phyloP scores from a whole-genome alignment of 352 stramenopile genomes.

The Globisporangium recalcitrans region DNA sequence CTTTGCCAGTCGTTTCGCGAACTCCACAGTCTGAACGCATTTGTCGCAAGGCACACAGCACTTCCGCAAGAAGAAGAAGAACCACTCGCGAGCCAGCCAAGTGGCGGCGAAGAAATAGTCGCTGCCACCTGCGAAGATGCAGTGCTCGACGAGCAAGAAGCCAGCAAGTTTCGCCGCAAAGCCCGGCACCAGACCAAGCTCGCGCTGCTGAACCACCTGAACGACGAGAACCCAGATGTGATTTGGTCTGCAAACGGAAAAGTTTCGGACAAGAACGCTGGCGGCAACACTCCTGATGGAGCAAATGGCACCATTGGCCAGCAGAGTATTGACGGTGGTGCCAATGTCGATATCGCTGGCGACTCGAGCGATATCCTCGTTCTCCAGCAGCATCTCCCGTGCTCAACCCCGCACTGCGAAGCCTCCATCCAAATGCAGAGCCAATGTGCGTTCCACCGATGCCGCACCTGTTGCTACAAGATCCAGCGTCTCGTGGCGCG shows the following conservation, averaged over 20 bases:
- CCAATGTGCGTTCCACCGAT: conserved; percentile 42
- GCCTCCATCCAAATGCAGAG: conserved; percentile 31
- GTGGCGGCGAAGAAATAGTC: neutral
- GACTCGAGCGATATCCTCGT: conserved; percentile 7
- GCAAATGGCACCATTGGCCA: neutral
- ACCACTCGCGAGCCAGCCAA: neutral
- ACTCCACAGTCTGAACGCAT: conserved; percentile 25
- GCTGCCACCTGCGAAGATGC: conserved; percentile 20
- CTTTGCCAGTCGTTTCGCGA: conserved; percentile 21
- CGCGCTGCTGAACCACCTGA: conserved; percentile 35
- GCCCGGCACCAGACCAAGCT: conserved; percentile 58
- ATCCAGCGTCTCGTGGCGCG: conserved; percentile 43
- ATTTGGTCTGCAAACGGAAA: conserved; percentile 54
- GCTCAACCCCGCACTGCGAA: conserved; percentile 31
- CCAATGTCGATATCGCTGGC: neutral
- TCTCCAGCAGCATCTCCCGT: conserved; percentile 19
- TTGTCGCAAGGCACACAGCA: conserved; percentile 20
- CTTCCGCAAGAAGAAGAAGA: conserved; percentile 8
- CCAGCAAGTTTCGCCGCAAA: conserved; percentile 55
- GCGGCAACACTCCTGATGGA: neutral
- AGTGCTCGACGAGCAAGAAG: conserved; percentile 16
- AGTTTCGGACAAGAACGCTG: neutral
- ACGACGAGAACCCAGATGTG: conserved; percentile 31
- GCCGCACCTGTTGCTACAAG: conserved; percentile 63
- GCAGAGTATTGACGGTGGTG: neutral